phyloP scores from a whole-genome alignment of 495 filamentous ascomycete genomes.

The Aspergillus bertholletiae region DNA sequence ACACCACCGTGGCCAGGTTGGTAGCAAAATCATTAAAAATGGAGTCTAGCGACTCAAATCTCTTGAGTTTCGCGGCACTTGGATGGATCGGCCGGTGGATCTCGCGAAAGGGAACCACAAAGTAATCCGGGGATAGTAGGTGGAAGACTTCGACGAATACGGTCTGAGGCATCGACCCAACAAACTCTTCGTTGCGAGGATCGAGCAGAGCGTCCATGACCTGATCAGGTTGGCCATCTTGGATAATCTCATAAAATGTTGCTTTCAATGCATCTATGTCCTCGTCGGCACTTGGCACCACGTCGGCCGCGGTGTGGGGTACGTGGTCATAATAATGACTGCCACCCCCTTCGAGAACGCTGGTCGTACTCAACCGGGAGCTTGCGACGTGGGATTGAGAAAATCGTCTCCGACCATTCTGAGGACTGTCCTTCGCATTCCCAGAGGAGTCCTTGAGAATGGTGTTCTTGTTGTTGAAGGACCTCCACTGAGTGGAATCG shows the following conservation, averaged over 20 bases:
- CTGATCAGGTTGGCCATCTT: constrained; percentile 36
- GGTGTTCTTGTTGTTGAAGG: too few species aligned
- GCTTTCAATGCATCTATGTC: constrained; percentile 7
- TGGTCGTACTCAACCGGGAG: neutral
- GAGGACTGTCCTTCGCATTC: neutral
- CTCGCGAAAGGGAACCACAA: constrained; percentile 45
- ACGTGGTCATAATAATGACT: neutral
- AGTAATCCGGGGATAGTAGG: constrained; percentile 39
- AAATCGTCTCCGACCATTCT: neutral
- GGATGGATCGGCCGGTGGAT: constrained; percentile 47
- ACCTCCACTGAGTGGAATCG: constrained; percentile 2
- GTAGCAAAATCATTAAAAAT: constrained; percentile 38
- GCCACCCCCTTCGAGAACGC: neutral
- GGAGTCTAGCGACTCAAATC: constrained; percentile 22
- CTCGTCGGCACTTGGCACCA: neutral
- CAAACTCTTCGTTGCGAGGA: constrained; percentile 27
- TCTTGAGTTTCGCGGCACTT: constrained; percentile 24
- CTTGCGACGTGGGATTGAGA: neutral
- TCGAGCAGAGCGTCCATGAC: constrained; percentile 34
- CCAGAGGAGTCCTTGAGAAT: neutral
- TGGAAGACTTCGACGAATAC: constrained; percentile 35
- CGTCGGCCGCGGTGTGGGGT: neutral
- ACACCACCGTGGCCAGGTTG: constrained; percentile 33
- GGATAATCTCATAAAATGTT: constrained; percentile 26
- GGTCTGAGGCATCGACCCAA: constrained; percentile 29